These are phyloP conservation scores for Trifolium subterraneum DNA, from an alignment of 306 rosid species.

Conservation along the genomic window DNA sequence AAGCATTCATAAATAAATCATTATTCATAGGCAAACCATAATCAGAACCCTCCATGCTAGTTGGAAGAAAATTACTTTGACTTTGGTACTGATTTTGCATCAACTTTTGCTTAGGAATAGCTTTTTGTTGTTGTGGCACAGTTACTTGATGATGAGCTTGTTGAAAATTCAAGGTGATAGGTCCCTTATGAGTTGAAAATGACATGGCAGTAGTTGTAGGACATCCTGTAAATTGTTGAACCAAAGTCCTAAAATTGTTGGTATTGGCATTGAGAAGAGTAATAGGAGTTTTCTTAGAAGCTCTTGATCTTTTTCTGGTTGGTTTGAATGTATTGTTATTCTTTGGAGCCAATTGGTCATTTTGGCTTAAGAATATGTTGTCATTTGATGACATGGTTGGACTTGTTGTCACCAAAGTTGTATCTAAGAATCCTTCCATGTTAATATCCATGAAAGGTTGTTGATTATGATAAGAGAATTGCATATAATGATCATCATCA, in stretches of 20 bases:
- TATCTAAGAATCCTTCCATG: slow-evolving; percentile 3
- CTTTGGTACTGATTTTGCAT: slow-evolving; percentile 27
- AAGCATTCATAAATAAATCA: slow-evolving; percentile 16
- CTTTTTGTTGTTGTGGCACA: neutral
- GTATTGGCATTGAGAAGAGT: slow-evolving; percentile 75
- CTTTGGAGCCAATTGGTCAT: slow-evolving; percentile 31
- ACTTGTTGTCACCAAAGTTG: slow-evolving; percentile 17
- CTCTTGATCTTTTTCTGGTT: slow-evolving; percentile 50
- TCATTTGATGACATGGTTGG: slow-evolving; percentile 17
- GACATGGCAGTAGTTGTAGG: slow-evolving; percentile 37
- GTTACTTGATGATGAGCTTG: slow-evolving; percentile 35
- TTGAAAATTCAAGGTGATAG: slow-evolving; percentile 66
- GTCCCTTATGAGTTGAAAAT: slow-evolving; percentile 57
- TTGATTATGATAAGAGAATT: slow-evolving; percentile 19
- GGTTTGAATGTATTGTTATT: slow-evolving; percentile 45
- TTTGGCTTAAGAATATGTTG: neutral
- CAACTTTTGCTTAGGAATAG: neutral
- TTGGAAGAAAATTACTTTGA: neutral
- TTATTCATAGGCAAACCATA: slow-evolving; percentile 6
- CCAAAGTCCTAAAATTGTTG: slow-evolving; percentile 65
- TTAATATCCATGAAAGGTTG: slow-evolving; percentile 15
- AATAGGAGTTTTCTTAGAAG: slow-evolving; percentile 66
- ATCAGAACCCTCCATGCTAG: neutral
- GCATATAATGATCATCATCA: slow-evolving; percentile 19
- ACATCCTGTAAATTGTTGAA: slow-evolving; percentile 76